A percentile compares a stretch with the other conserved stretches of the same genome.
Conservation (phyloP, 768 basidiomycete genomes). For the Mycena rosella region DNA sequence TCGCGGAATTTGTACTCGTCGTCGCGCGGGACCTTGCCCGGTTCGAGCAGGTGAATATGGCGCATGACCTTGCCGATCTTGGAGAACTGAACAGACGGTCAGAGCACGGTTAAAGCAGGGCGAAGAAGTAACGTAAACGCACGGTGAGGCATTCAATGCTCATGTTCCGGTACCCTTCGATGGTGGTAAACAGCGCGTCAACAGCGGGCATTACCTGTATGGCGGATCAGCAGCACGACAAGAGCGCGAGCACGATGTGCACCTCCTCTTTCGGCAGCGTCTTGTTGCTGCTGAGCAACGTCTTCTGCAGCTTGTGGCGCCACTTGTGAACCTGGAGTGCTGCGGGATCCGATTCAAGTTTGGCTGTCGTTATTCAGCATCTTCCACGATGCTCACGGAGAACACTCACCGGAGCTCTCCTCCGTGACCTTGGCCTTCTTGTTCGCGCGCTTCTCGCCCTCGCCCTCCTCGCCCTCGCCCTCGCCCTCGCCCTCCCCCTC, state of each 20-base stretch:
- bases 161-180: slow-evolving; percentile 83
- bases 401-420: slow-evolving; percentile 70
- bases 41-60: slow-evolving; percentile 74
- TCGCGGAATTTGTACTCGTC: slow-evolving; percentile 74
- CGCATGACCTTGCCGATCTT: slow-evolving; percentile 93
- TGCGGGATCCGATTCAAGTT: slow-evolving; percentile 77
- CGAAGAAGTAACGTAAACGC: slow-evolving; percentile 34
- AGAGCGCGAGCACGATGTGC: slow-evolving; percentile 33
- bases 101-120: slow-evolving; percentile 23
- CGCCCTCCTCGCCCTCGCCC: slow-evolving; percentile 67
- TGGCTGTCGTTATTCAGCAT: slow-evolving; percentile 42
- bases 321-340: slow-evolving; percentile 84
- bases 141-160: slow-evolving; percentile 78
- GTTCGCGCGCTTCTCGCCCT: slow-evolving; percentile 64
- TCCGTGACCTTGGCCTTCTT: slow-evolving; percentile 69
- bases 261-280: slow-evolving; percentile 75
- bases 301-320: slow-evolving; percentile 93
- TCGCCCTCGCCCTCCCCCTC: slow-evolving; percentile 68
- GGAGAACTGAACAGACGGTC: slow-evolving; percentile 67
- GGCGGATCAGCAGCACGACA: slow-evolving; percentile 8
- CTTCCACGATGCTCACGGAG: slow-evolving; percentile 7
- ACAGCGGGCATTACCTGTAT: slow-evolving; percentile 81
- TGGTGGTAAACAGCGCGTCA: slow-evolving; percentile 78
- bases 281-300: slow-evolving; percentile 78
- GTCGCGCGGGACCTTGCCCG: slow-evolving; percentile 73